These are phyloP conservation scores for Penicillium paneum DNA, from an alignment of 2,329 filamentous ascomycete species.

Conservation along the genomic window DNA sequence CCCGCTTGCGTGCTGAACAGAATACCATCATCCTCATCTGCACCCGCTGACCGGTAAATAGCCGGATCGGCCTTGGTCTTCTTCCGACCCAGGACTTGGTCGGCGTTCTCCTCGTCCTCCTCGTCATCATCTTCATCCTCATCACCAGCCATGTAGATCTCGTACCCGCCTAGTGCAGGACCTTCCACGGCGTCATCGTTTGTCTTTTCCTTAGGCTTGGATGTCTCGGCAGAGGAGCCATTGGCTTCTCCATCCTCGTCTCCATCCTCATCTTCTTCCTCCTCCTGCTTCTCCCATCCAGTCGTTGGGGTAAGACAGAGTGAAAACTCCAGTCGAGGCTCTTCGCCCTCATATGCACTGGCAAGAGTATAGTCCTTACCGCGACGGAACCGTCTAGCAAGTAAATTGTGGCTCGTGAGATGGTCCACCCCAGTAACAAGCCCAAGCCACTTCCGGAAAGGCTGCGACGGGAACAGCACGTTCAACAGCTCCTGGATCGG, in stretches of 20 bases:
- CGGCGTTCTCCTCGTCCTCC: conserved; percentile 30
- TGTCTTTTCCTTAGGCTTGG: conserved; percentile 37
- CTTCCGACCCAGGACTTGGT: conserved; percentile 31
- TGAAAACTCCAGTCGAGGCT: conserved; percentile 80
- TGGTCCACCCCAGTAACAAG: conserved; percentile 68
- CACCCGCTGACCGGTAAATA: conserved; percentile 69
- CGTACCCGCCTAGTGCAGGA: conserved; percentile 49
- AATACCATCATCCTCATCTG: conserved; percentile 71
- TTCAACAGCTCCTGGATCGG: conserved; percentile 76
- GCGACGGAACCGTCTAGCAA: conserved; percentile 82
- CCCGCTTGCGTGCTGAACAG: conserved; percentile 65
- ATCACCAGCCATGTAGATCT: conserved; percentile 86
- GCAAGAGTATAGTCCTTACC: conserved; percentile 91
- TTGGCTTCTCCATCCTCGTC: conserved; percentile 37
- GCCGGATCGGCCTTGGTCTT: conserved; percentile 65
- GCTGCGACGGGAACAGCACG: conserved; percentile 74
- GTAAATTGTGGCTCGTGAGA: conserved; percentile 68
- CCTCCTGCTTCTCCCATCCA: conserved; percentile 76
- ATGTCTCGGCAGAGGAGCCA: conserved; percentile 14
- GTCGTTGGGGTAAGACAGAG: conserved; percentile 78
- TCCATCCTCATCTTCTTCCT: conserved; percentile 48
- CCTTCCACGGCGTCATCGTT: conserved; percentile 29
- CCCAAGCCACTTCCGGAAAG: conserved; percentile 87
- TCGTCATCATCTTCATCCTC: conserved; percentile 66
- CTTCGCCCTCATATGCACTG: conserved; percentile 68